Evolutionary conservation across 2,329 filamentous ascomycete genomes (phyloP).

Genomic region (Colletotrichum orchidophilum): DNA sequence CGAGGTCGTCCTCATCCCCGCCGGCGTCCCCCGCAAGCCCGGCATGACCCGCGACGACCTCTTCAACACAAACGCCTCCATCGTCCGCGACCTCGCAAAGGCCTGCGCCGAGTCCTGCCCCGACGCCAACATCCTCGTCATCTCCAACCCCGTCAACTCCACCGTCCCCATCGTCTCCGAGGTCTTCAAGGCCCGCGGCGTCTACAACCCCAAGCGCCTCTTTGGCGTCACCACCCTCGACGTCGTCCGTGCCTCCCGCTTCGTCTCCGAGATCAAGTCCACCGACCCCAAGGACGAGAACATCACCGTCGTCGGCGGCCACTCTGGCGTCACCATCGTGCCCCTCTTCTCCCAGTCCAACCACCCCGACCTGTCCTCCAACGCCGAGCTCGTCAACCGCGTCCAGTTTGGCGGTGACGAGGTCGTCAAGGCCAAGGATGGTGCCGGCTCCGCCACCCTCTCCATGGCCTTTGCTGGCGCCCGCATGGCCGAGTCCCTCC

Average conservation of each 20-base stretch:
- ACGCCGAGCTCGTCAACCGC: conserved; percentile 85
- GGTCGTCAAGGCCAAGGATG: conserved; percentile 99
- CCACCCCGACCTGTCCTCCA: conserved; percentile 83
- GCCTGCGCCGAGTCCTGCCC: conserved; percentile 88
- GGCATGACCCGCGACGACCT: conserved; percentile 99
- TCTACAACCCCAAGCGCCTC: conserved; percentile 99
- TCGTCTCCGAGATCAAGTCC: conserved; percentile 93
- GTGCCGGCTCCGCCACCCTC: conserved; percentile 94
- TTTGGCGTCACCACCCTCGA: conserved; percentile 99
- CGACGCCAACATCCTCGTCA: conserved; percentile 95
- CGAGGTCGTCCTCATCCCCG: conserved; percentile 96
- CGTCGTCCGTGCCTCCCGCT: conserved; percentile 95
- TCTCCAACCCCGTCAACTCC: conserved; percentile 99
- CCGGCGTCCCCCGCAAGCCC: conserved; percentile 98
- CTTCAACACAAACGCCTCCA: conserved; percentile 99
- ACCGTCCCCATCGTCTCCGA: conserved; percentile 98
- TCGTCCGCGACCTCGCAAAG: conserved; percentile 98
- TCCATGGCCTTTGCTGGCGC: conserved; percentile 98
- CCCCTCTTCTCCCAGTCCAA: conserved; percentile 95
- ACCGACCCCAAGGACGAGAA: conserved; percentile 93
- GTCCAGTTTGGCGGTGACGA: conserved; percentile 99
- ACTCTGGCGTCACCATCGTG: conserved; percentile 98
- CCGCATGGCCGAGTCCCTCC: conserved; percentile 86
- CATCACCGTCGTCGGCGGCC: conserved; percentile 95
- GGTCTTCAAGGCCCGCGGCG: conserved; percentile 92